Evolutionary conservation across 1,284 basidiomycete species (phyloP).

Genomic region (Coniferiporia weirii): DNA sequence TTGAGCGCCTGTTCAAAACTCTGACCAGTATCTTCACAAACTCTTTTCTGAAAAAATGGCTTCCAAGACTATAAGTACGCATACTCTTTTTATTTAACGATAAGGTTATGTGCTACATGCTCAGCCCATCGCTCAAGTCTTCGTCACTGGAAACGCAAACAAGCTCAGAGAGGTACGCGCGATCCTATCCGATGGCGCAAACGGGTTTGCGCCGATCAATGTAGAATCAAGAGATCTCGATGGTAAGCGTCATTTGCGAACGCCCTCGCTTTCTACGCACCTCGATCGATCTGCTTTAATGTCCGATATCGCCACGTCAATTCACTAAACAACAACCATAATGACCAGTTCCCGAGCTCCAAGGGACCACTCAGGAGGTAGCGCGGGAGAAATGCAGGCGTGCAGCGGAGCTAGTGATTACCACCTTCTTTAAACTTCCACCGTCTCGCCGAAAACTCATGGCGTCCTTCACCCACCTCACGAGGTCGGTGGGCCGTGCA

Average conservation of each 20-base stretch:
- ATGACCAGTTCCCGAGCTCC: slow-evolving; percentile 82
- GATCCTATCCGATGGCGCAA: slow-evolving; percentile 56
- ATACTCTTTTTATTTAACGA: not conserved
- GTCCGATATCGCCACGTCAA: slow-evolving; percentile 16
- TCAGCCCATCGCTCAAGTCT: slow-evolving; percentile 45
- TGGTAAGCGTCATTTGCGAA: slow-evolving; percentile 37
- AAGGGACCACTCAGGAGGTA: slow-evolving; percentile 90
- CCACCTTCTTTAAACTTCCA: not conserved
- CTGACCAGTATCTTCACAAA: too few relatives aligned
- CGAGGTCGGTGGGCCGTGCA: slow-evolving; percentile 81
- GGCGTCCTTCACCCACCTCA: slow-evolving; percentile 3
- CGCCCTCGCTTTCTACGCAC: too few relatives aligned
- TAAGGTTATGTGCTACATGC: too few relatives aligned
- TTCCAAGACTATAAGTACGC: not conserved
- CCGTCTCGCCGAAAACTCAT: slow-evolving; percentile 1
- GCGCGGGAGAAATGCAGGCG: slow-evolving; percentile 83
- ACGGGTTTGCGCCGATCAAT: slow-evolving; percentile 42
- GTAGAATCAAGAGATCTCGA: slow-evolving; percentile 68
- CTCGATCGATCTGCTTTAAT: slow-evolving; percentile 20
- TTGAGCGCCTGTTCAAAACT: too few relatives aligned
- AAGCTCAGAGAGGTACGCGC: slow-evolving; percentile 87
- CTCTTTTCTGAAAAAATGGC: too few relatives aligned
- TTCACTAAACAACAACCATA: too few relatives aligned
- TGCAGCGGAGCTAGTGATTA: slow-evolving; percentile 73
- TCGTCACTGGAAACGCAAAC: slow-evolving; percentile 93